These are phyloP conservation scores for Fusarium bulbicola DNA, from an alignment of 2,329 filamentous ascomycete genomes.

Conservation along the genomic window DNA sequence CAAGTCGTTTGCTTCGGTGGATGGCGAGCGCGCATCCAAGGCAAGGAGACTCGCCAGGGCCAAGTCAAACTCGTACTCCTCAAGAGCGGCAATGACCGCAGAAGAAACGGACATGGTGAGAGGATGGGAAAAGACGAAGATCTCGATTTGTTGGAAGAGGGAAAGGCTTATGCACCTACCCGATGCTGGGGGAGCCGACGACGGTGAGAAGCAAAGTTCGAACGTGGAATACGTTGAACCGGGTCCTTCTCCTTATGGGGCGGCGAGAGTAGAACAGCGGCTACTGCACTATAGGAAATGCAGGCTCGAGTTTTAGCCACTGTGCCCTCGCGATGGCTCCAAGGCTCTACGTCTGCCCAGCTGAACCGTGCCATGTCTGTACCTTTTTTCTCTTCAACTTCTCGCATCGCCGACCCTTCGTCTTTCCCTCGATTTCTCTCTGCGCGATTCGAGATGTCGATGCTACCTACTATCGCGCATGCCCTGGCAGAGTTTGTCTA, in stretches of 20 bases:
- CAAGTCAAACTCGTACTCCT: background rate
- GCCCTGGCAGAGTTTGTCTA: background rate
- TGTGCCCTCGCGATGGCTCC: no score
- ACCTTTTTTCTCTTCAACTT: background rate
- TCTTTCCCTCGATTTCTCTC: background rate
- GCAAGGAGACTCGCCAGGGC: background rate
- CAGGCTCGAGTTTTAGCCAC: no score
- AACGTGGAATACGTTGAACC: no score
- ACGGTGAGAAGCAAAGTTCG: no score
- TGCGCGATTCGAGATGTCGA: background rate
- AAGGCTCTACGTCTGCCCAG: no score
- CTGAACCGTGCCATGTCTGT: no score
- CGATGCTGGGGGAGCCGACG: no score
- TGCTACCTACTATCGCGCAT: background rate
- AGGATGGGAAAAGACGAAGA: no score
- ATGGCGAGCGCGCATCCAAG: background rate
- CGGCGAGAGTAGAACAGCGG: fast-evolving
- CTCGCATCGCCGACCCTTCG: background rate
- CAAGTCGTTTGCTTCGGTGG: background rate
- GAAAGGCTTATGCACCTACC: no score
- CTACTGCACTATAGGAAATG: no score
- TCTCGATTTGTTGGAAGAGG: no score
- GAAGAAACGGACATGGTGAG: background rate
- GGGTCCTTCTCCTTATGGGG: no score
- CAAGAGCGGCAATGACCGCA: background rate